phyloP scores from a whole-genome alignment of 2,329 filamentous ascomycete genomes.

The Cytospora schulzeri region DNA sequence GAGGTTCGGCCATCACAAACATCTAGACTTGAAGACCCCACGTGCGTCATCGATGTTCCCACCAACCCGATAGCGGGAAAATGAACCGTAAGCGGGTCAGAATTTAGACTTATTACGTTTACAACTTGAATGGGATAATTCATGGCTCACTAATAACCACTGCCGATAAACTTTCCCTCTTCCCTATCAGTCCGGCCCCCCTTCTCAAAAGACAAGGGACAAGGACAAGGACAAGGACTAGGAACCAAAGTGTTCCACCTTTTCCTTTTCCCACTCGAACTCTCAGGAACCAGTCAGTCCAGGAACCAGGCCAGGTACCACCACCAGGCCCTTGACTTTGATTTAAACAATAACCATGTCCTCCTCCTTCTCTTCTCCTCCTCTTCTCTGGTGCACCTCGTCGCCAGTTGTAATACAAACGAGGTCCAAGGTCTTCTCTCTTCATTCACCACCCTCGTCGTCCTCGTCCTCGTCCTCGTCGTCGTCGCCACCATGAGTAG shows the following conservation, averaged over 20 bases:
- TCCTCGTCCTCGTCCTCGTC: no score
- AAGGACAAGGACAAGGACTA: no score
- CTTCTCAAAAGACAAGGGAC: no score
- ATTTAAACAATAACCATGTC: not conserved
- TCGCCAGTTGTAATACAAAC: not conserved
- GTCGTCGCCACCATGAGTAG: constrained; percentile 8
- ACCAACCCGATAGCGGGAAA: not conserved
- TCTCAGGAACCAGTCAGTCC: not conserved
- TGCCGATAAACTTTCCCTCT: not conserved
- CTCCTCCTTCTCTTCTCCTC: not conserved
- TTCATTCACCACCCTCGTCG: not conserved
- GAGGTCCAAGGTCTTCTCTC: not conserved
- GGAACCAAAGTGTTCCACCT: not conserved
- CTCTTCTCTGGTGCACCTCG: not conserved
- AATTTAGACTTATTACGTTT: not conserved
- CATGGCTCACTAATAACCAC: not conserved
- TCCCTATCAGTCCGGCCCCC: not conserved
- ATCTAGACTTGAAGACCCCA: no score
- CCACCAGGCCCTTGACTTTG: no score
- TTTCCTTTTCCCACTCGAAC: not conserved
- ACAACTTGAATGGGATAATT: not conserved
- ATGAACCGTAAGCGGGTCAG: not conserved
- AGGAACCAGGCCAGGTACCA: no score
- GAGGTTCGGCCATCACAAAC: no score
- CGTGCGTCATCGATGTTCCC: not conserved